phyloP scores from a whole-genome alignment of 495 filamentous ascomycete genomes.

The Neurospora terricola region DNA sequence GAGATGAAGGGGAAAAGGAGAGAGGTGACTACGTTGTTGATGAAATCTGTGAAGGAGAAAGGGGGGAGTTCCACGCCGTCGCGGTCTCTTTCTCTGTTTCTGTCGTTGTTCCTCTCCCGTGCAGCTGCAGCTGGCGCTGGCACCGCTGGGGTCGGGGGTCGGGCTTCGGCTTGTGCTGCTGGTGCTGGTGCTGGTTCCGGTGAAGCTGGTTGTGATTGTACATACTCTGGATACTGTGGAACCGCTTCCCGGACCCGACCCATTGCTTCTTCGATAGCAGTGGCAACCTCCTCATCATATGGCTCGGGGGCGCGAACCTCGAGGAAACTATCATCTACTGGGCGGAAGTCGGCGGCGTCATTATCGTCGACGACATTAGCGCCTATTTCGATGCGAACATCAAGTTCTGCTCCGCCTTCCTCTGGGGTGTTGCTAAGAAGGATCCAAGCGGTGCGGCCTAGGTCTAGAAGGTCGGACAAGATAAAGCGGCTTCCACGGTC shows the following conservation, averaged over 20 bases:
- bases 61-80: conserved; percentile 8
- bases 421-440: not conserved
- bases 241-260: not conserved
- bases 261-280: not conserved
- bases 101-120: conserved; percentile 1
- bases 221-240: not conserved
- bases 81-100: conserved; percentile 4
- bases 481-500: conserved; percentile 3
- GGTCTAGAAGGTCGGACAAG: conserved; percentile 2
- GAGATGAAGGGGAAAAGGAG: conserved; percentile 33
- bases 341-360: conserved; percentile 2
- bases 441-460: conserved; percentile 7
- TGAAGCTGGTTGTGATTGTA: not conserved
- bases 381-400: conserved; percentile 8
- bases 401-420: conserved; percentile 34
- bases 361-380: conserved; percentile 1
- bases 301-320: not conserved
- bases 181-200: not conserved
- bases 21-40: conserved; percentile 30
- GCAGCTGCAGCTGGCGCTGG: conserved; percentile 1
- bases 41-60: conserved; percentile 9
- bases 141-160: not conserved
- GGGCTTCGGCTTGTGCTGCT: not conserved
- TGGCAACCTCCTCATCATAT: not conserved
- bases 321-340: not conserved